Conservation (phyloP, 208 protist species). For the Acanthamoeba comandoni region DNA sequence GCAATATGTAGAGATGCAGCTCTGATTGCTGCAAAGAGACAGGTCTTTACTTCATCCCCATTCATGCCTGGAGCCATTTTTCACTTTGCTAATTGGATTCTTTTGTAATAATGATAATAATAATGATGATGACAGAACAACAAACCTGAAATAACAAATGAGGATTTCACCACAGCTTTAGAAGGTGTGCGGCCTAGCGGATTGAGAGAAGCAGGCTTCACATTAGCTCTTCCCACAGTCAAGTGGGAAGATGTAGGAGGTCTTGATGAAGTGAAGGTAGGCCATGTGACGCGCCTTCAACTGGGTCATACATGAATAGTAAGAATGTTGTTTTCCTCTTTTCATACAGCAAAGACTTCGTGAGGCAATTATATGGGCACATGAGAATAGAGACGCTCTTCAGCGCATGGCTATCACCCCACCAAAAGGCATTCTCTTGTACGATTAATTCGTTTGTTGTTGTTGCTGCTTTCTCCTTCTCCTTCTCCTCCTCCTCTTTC, state of each 20-base stretch:
- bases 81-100: neutral
- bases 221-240: constrained; percentile 1
- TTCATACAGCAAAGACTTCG: constrained; percentile 25
- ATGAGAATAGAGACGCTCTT: constrained; percentile 43
- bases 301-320: neutral
- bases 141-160: neutral
- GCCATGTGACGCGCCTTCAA: neutral
- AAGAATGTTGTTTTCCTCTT: neutral
- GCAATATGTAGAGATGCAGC: constrained; percentile 43
- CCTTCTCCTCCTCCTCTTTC: neutral
- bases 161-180: constrained; percentile 10
- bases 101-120: neutral
- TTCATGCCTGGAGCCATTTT: neutral
- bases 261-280: constrained; percentile 47
- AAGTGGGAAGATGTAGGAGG: constrained; percentile 50
- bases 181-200: neutral
- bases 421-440: constrained; percentile 52
- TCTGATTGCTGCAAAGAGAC: constrained; percentile 12
- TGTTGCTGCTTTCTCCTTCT: neutral
- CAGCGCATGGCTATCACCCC: constrained; percentile 26
- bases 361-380: constrained; percentile 61
- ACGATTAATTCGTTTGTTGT: neutral
- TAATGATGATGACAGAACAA: neutral
- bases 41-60: neutral
- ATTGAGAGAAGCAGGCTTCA: constrained; percentile 8